Evolutionary conservation across 1,284 basidiomycete species (phyloP), one percentile per base, ranked within the genome.

Genomic region (Termitomyces sp.): DNA sequence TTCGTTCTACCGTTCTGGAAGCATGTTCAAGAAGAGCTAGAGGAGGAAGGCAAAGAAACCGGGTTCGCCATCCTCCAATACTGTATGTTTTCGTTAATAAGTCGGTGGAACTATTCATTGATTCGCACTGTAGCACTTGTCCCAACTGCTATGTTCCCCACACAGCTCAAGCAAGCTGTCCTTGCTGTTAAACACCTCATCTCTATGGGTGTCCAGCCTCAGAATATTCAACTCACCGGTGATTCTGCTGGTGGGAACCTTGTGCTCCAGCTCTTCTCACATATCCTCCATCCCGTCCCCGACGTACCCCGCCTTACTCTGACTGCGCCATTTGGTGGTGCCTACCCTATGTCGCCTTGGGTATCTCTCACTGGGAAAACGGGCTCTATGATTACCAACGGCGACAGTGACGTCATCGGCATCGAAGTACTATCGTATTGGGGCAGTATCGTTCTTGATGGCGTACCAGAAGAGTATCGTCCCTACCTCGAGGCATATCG

Each of bases 201-300:
- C 14, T 34, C 44, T 5, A 43, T 49, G n/a, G 64, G 63, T 18
- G 49, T 64, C 13, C 13, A 55, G 8, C 64, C 63, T 1, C 52
- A 58, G 19, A 61, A 66, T 44, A 59, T 67, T 24, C 60, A 62
- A 16, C 50, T 68, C 1, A 54, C 57, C 1, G 71, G 70, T 6
- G 71, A 72, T 50, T 72, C 71, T 3, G 70, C 70, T 0, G 72
- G 71, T 1, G 72, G 55, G 10, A 71, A 70, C 52, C 59, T 73
- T n/a, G 52, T 63, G 30, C 35, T 68, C 0, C 65, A 70, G 41
- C 49, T 72, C 10, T 35, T 69, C 16, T 62, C 66, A 1, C 67
- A 72, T 42, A 53, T 67, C 11, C 61, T 72, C 0, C 70, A 69
- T 49, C 69, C 71, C 1, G 41, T 68, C 1, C 41, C 59, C 1